phyloP scores from a whole-genome alignment of 805 yeast genomes.

The Priceomyces medius region DNA sequence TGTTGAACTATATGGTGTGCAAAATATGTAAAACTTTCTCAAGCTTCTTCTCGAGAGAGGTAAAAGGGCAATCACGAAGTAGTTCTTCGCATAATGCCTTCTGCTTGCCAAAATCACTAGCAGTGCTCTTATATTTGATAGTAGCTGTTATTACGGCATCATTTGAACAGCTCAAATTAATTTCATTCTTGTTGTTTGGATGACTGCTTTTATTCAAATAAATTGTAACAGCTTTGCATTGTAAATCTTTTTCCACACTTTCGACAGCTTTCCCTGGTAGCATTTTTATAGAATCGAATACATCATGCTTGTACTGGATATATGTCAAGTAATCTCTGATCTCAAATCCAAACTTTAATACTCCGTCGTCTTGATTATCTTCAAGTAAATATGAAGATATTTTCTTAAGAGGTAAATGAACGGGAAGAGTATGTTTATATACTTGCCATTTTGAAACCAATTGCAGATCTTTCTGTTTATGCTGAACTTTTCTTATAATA shows the following conservation, averaged over 20 bases:
- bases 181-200: constrained; percentile 5
- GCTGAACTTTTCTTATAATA: constrained; percentile 28
- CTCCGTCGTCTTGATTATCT: constrained; percentile 15
- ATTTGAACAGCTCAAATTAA: constrained; percentile 23
- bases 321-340: constrained; percentile 22
- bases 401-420: constrained; percentile 25
- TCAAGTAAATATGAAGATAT: constrained; percentile 11
- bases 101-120: constrained; percentile 3
- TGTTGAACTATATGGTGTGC: constrained; percentile 1
- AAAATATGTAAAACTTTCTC: constrained; percentile 10
- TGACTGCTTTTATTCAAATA: not conserved
- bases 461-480: constrained; percentile 7
- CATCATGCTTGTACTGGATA: constrained; percentile 34
- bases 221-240: constrained; percentile 21
- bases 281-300: constrained; percentile 16
- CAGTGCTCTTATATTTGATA: constrained; percentile 1
- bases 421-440: constrained; percentile 38
- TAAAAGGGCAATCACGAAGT: constrained; percentile 14
- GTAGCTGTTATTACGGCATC: constrained; percentile 15
- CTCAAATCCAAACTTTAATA: constrained; percentile 19
- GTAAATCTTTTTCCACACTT: constrained; percentile 24
- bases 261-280: constrained; percentile 13
- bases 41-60: constrained; percentile 16
- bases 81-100: constrained; percentile 13
- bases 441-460: constrained; percentile 24